Conservation (phyloP, 2,329 filamentous ascomycete genomes). For the Zymoseptoria brevis region DNA sequence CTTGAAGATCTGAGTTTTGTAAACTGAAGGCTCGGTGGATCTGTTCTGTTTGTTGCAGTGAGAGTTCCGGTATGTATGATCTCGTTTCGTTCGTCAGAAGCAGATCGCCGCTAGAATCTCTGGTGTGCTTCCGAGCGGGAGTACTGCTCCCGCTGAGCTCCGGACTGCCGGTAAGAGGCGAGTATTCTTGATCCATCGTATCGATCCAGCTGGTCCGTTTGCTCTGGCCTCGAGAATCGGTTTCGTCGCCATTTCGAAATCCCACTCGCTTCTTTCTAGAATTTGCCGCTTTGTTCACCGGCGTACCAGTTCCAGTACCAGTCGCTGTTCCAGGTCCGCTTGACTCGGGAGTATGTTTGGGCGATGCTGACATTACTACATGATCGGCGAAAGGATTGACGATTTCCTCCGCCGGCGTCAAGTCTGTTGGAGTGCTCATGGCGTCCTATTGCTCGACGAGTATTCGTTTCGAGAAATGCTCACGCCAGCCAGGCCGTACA, state of each 20-base stretch:
- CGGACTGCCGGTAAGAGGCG: constrained; percentile 10
- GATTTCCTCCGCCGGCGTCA: constrained; percentile 18
- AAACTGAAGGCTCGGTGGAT: constrained; percentile 21
- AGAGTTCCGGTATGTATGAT: constrained; percentile 26
- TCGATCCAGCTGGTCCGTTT: constrained; percentile 14
- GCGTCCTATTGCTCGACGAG: neutral
- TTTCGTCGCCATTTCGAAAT: constrained; percentile 15
- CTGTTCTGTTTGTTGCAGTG: constrained; percentile 25
- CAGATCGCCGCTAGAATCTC: constrained; percentile 12
- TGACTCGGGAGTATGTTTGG: constrained; percentile 6
- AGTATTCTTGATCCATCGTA: constrained; percentile 5
- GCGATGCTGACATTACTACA: constrained; percentile 5
- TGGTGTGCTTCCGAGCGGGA: constrained; percentile 11
- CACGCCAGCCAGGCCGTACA: neutral
- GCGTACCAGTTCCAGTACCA: constrained; percentile 10
- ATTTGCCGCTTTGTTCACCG: constrained; percentile 7
- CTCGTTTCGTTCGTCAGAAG: constrained; percentile 12
- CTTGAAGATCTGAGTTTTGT: constrained; percentile 11
- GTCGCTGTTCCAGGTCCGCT: constrained; percentile 13
- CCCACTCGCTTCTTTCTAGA: constrained; percentile 21
- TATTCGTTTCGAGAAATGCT: neutral
- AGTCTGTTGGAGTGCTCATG: constrained; percentile 2
- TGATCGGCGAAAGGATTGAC: constrained; percentile 16
- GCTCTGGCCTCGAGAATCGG: constrained; percentile 8
- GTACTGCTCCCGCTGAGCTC: constrained; percentile 14